These are phyloP conservation scores for Ganoderma boninense DNA, from an alignment of 1,284 basidiomycete species.

Conservation along the genomic window DNA sequence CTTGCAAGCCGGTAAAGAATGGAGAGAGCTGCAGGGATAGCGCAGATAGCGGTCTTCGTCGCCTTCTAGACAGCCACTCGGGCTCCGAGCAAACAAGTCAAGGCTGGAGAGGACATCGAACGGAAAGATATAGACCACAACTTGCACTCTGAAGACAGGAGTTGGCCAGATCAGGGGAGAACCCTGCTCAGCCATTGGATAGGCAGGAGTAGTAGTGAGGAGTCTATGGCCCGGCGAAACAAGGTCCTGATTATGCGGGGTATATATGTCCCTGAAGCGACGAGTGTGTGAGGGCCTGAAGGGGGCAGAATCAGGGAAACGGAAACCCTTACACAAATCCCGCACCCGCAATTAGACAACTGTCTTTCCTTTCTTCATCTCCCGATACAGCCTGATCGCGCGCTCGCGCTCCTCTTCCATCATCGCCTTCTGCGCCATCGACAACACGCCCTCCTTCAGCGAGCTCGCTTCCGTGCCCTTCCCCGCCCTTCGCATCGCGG, in stretches of 20 bases:
- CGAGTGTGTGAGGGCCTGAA: not conserved
- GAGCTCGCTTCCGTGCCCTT: conserved; percentile 26
- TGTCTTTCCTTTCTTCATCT: conserved; percentile 60
- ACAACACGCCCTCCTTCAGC: conserved; percentile 57
- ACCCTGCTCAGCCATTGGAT: no score
- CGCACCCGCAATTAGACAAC: conserved; percentile 1
- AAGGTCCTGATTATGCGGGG: not conserved
- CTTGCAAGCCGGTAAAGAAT: not conserved
- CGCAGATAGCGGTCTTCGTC: not conserved
- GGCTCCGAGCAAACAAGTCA: no score
- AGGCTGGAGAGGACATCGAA: no score
- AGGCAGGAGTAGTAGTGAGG: not conserved
- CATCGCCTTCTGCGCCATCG: conserved; percentile 78
- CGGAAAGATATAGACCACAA: no score
- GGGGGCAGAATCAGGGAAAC: not conserved
- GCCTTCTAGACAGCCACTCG: not conserved
- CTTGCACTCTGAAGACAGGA: no score
- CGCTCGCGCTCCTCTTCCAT: conserved; percentile 79
- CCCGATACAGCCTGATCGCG: conserved; percentile 70
- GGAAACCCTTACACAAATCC: not conserved
- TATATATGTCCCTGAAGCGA: not conserved
- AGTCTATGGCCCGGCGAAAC: not conserved
- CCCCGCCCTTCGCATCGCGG: conserved; percentile 36
- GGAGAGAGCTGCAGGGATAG: conserved; percentile 8
- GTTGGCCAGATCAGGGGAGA: no score